Percentiles rank a stretch among this genome's conserved stretches.
These are phyloP conservation scores for Leishmania gerbilli DNA, from an alignment of 208 protist genomes.

Conservation along the genomic window DNA sequence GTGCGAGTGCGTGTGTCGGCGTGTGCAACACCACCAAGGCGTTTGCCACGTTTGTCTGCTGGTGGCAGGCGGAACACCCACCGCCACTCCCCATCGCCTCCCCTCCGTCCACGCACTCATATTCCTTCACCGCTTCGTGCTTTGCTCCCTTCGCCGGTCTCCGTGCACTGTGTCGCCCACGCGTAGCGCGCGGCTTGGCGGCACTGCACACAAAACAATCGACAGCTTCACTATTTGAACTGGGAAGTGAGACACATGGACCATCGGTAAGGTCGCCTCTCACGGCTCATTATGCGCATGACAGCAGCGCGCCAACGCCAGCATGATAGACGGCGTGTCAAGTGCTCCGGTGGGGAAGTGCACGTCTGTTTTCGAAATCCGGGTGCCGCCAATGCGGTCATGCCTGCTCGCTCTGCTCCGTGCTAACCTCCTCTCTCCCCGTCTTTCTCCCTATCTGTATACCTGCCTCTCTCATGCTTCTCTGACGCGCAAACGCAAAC, in stretches of 20 bases:
- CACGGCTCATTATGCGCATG: background rate
- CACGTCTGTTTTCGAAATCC: background rate
- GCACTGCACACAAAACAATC: background rate
- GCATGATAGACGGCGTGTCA: background rate
- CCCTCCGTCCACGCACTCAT: background rate
- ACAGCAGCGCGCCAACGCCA: background rate
- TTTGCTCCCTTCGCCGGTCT: background rate
- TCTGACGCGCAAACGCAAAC: background rate
- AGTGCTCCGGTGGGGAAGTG: background rate
- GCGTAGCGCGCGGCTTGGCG: background rate
- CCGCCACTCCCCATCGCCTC: background rate
- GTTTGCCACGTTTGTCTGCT: background rate
- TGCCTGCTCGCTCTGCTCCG: background rate
- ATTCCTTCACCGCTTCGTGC: background rate
- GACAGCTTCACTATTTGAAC: background rate
- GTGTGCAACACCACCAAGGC: background rate
- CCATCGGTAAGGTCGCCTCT: background rate
- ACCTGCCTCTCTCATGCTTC: background rate
- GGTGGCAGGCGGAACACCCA: background rate
- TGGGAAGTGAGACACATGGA: background rate
- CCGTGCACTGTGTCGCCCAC: background rate
- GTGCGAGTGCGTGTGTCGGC: background rate
- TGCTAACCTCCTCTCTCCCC: background rate
- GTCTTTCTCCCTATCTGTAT: background rate
- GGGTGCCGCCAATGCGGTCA: background rate